Base-by-base conservation (phyloP, 257 asterid species). In the Agastache rugosa region DNA sequence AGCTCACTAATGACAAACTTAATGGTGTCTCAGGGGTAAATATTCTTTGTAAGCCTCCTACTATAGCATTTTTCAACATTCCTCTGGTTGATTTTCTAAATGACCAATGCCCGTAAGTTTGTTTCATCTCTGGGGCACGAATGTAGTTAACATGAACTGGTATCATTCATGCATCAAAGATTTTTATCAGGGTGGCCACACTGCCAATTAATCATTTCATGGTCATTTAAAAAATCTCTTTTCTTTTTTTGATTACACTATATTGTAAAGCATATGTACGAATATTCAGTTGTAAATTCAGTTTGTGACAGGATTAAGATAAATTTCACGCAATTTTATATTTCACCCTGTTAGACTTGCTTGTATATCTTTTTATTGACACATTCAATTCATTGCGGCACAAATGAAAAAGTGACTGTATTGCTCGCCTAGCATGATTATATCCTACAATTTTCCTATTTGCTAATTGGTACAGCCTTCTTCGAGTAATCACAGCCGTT, bases 21-120 rank as follows among this genome's bases (percentile, higher is more conserved):
- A 67, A 20, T 51, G 80, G 75, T 69, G 60, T 63, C 71, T 75
- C 88, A 23, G 79, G 84, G 90, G 96, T 91, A 88, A 63, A 70
- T 73, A 65, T 42, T 27, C 71, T 54, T 51, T 63, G n/a, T 69
- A 71, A 61, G 20, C 74, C 66, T 70, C 69, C 53, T 53, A 12
- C 60, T 65, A 11, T 71, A 20, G 79, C 60, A 15, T 59, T 47
- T 23, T 55, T 71, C 15, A 53, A 44, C 61, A 66, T 44, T 67
- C 34, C 37, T 72, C 42, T 23, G 55, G 47, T 64, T 68, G 3
- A 50, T 53, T 23, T 69, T 67, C 47, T 41, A 35, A 60, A 65
- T 59, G 17, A 67, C 41, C 19, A 27, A 2, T 61, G 22, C 72
- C 37, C 12, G 11, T 34, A 16, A 27, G 67, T 55, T 62, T 9